These are phyloP conservation scores for Fusarium hostae DNA, from an alignment of 2,329 filamentous ascomycete genomes.

Conservation along the genomic window DNA sequence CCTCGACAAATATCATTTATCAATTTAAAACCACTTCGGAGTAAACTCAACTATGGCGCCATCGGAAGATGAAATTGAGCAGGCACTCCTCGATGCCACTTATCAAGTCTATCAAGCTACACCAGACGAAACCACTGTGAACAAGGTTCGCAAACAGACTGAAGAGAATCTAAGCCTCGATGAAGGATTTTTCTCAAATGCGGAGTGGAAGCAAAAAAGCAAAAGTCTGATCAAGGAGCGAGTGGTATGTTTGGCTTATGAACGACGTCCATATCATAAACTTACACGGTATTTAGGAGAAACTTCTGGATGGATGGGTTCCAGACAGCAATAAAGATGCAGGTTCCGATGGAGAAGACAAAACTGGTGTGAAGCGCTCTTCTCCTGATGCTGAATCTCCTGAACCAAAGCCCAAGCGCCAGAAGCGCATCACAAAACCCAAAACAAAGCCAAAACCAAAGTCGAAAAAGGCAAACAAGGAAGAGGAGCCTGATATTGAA, in stretches of 20 bases:
- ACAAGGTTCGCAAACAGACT: conserved; percentile 64
- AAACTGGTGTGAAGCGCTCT: conserved; percentile 49
- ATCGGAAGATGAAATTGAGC: conserved; percentile 56
- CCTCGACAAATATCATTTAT: not conserved
- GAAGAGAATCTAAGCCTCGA: conserved; percentile 62
- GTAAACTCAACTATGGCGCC: conserved; percentile 51
- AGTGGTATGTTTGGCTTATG: conserved; percentile 57
- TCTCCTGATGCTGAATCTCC: conserved; percentile 51
- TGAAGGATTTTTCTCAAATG: conserved; percentile 60
- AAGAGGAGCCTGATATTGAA: conserved; percentile 35
- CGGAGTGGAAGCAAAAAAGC: conserved; percentile 68
- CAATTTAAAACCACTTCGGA: not conserved
- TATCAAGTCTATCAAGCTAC: conserved; percentile 57
- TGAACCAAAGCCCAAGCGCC: conserved; percentile 54
- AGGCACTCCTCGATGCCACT: conserved; percentile 60
- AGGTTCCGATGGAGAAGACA: conserved; percentile 43
- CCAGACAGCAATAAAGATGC: conserved; percentile 42
- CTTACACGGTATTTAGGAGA: conserved; percentile 43
- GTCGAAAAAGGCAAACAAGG: conserved; percentile 43
- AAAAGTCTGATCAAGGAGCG: conserved; percentile 66
- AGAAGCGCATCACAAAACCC: conserved; percentile 50
- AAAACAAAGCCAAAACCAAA: conserved; percentile 46
- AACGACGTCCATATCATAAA: not conserved
- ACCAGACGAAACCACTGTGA: conserved; percentile 64
- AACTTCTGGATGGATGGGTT: conserved; percentile 52